These are phyloP conservation scores for Urtica urens DNA, from an alignment of 306 rosid genomes.

Conservation along the genomic window DNA sequence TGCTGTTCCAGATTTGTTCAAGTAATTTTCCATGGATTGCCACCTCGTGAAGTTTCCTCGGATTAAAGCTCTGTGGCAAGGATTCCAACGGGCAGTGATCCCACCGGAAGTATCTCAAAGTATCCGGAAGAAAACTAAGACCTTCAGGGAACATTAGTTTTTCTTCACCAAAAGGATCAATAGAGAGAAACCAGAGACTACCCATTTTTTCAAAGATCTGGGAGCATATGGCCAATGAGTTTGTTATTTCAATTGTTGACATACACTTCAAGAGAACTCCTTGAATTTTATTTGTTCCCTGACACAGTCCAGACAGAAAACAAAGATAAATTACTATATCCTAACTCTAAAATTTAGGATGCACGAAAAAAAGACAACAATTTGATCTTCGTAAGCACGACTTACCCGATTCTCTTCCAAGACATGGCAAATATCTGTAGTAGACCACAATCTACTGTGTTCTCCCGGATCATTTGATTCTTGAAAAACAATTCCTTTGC, in stretches of 20 bases:
- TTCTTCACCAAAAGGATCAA: too few species aligned
- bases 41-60: constrained; percentile 5
- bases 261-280: neutral
- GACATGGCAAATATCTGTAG: neutral
- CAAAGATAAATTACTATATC: neutral
- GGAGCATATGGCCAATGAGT: too few species aligned
- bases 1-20: neutral
- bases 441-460: neutral
- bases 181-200: too few species aligned
- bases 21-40: neutral
- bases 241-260: neutral
- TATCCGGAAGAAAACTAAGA: neutral
- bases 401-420: neutral
- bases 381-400: neutral
- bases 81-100: constrained; percentile 2
- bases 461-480: neutral
- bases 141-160: neutral
- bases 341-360: neutral
- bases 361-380: neutral
- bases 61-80: neutral
- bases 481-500: neutral
- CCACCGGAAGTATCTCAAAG: constrained; percentile 6
- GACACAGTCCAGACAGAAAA: neutral
- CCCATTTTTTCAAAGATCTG: too few species aligned
- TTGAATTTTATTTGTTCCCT: neutral